Percentiles rank a stretch among this genome's conserved stretches.
Evolutionary conservation across 352 stramenopile genomes (phyloP).

Genomic region (Globisporangium megalacanthum): DNA sequence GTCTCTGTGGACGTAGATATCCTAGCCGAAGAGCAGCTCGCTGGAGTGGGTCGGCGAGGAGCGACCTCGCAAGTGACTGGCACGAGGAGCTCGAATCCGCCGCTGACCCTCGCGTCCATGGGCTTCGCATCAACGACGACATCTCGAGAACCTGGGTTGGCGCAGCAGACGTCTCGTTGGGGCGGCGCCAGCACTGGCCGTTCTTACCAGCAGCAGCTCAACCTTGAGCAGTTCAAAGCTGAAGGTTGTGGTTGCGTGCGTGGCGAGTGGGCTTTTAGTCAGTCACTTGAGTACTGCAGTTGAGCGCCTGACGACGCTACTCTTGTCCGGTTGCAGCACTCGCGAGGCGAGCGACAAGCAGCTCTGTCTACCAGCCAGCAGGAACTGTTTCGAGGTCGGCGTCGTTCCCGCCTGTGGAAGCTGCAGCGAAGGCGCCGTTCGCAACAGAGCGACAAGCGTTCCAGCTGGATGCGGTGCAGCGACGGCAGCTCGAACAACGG

Average conservation of each 20-base stretch:
- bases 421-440: constrained; percentile 19
- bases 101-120: constrained; percentile 11
- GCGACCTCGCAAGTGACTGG: background rate
- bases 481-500: constrained; percentile 35
- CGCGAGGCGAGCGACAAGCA: constrained; percentile 5
- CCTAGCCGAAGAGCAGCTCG: constrained; percentile 2
- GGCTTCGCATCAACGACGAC: constrained; percentile 1
- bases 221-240: constrained; percentile 22
- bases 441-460: constrained; percentile 40
- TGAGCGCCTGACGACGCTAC: background rate
- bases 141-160: background rate
- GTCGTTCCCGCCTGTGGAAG: constrained; percentile 7
- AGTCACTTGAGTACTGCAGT: background rate
- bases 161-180: background rate
- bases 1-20: constrained; percentile 7
- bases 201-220: constrained; percentile 2
- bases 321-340: constrained; percentile 5
- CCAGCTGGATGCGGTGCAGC: constrained; percentile 29
- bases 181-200: background rate
- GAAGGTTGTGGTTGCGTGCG: constrained; percentile 10
- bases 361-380: constrained; percentile 1
- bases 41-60: background rate
- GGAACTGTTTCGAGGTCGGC: constrained; percentile 1
- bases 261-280: background rate
- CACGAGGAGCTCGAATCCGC: background rate